Evolutionary conservation across 306 rosid species (phyloP).

Genomic region (Corylus americana): DNA sequence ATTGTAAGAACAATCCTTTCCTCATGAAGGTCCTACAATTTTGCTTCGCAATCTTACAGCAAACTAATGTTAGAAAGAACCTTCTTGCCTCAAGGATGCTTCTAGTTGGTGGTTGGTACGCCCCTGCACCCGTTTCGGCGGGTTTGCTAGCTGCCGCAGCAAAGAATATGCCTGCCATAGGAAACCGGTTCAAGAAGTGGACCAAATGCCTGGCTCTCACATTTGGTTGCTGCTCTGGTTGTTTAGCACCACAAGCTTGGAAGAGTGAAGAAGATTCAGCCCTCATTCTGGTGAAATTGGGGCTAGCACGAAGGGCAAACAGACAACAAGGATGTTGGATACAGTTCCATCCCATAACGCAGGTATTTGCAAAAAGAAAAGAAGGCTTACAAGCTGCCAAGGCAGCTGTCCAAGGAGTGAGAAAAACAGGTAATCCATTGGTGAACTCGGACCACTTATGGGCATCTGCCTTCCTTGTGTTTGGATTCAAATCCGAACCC

Average conservation of each 20-base stretch:
- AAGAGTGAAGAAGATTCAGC: constrained; percentile 81
- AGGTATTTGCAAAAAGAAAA: constrained; percentile 55
- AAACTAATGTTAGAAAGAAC: constrained; percentile 45
- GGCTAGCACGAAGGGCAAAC: constrained; percentile 58
- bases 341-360: constrained; percentile 76
- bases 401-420: constrained; percentile 64
- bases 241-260: constrained; percentile 62
- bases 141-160: constrained; percentile 58
- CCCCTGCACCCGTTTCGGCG: constrained; percentile 62
- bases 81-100: constrained; percentile 70
- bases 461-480: constrained; percentile 88
- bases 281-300: constrained; percentile 60
- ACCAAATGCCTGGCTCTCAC: constrained; percentile 39
- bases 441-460: constrained; percentile 68
- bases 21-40: constrained; percentile 66
- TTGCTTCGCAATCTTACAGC: constrained; percentile 53
- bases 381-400: constrained; percentile 69
- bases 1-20: constrained; percentile 68
- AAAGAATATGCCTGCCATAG: constrained; percentile 41
- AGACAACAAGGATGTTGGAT: constrained; percentile 62
- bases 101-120: constrained; percentile 76
- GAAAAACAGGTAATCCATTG: constrained; percentile 51
- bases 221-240: constrained; percentile 42
- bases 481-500: constrained; percentile 86
- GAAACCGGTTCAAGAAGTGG: constrained; percentile 57